phyloP scores from a whole-genome alignment of 805 yeast genomes.

The Sugiyamaella americana region DNA sequence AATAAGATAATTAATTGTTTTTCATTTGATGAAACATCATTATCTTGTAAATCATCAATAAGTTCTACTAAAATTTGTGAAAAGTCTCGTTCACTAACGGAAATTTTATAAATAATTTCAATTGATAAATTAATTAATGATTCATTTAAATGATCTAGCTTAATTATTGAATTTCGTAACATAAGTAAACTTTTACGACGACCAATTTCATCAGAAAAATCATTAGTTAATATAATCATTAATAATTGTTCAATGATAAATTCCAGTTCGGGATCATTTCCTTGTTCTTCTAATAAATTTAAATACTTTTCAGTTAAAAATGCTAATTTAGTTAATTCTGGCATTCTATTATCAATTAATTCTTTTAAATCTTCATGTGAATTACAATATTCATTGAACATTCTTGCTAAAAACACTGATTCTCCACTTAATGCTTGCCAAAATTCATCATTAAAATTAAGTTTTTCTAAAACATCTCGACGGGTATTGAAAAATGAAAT shows the following conservation, averaged over 20 bases:
- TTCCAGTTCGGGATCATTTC: conserved; percentile 52
- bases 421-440: conserved; percentile 73
- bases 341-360: conserved; percentile 61
- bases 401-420: conserved; percentile 62
- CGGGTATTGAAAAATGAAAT: conserved; percentile 54
- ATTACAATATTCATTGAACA: conserved; percentile 57
- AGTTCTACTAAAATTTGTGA: conserved; percentile 79
- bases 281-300: conserved; percentile 27
- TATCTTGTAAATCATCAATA: conserved; percentile 74
- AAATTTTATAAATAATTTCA: conserved; percentile 59
- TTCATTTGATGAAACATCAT: conserved; percentile 19
- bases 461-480: conserved; percentile 53
- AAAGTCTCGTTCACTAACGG: conserved; percentile 79
- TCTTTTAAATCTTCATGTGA: conserved; percentile 45
- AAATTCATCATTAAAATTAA: conserved; percentile 56
- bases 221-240: conserved; percentile 60
- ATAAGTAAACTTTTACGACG: conserved; percentile 66
- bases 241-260: conserved; percentile 72
- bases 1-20: conserved; percentile 28
- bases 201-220: conserved; percentile 86
- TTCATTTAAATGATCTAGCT: conserved; percentile 52
- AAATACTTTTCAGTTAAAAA: conserved; percentile 52
- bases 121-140: conserved; percentile 49
- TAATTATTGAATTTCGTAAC: conserved; percentile 41
- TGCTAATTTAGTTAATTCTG: conserved; percentile 72